Evolutionary conservation across 2,329 filamentous ascomycete species (phyloP).

Genomic region (Didymella segeticola): DNA sequence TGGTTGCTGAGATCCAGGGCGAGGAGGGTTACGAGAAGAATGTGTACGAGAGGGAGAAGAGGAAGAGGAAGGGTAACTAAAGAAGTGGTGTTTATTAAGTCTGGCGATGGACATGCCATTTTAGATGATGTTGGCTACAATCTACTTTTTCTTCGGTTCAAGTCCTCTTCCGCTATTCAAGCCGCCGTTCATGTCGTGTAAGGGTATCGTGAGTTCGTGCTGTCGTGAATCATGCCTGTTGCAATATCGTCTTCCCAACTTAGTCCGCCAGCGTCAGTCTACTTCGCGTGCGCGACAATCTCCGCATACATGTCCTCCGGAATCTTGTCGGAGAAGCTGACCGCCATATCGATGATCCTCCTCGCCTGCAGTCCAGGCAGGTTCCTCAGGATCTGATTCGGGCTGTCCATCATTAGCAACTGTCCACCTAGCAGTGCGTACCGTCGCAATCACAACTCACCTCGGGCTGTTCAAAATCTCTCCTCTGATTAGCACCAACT

Average conservation of each 20-base stretch:
- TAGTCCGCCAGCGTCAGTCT: slow-evolving; percentile 11
- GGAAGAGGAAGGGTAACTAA: slow-evolving; percentile 64
- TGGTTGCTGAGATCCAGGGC: slow-evolving; percentile 94
- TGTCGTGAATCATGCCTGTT: slow-evolving; percentile 8
- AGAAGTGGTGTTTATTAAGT: background rate
- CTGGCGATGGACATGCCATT: background rate
- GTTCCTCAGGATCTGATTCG: slow-evolving; percentile 88
- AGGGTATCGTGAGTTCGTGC: slow-evolving; percentile 18
- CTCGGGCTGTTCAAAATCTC: slow-evolving; percentile 83
- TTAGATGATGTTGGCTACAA: background rate
- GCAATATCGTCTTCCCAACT: background rate
- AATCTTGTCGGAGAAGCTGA: slow-evolving; percentile 87
- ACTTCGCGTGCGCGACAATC: slow-evolving; percentile 86
- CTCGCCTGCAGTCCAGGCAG: slow-evolving; percentile 85
- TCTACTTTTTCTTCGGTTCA: background rate
- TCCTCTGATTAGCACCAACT: slow-evolving; percentile 86
- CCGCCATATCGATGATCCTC: slow-evolving; percentile 82
- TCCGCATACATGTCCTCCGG: slow-evolving; percentile 89
- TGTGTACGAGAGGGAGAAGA: slow-evolving; percentile 86
- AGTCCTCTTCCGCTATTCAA: background rate
- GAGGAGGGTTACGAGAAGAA: slow-evolving; percentile 89
- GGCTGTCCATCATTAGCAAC: slow-evolving; percentile 61
- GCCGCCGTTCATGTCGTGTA: background rate
- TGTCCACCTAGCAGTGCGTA: too few relatives aligned
- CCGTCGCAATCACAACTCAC: slow-evolving; percentile 57